These are phyloP conservation scores for Scenedesmus sp. DNA, from an alignment of 163 green algal genomes.

Conservation along the genomic window DNA sequence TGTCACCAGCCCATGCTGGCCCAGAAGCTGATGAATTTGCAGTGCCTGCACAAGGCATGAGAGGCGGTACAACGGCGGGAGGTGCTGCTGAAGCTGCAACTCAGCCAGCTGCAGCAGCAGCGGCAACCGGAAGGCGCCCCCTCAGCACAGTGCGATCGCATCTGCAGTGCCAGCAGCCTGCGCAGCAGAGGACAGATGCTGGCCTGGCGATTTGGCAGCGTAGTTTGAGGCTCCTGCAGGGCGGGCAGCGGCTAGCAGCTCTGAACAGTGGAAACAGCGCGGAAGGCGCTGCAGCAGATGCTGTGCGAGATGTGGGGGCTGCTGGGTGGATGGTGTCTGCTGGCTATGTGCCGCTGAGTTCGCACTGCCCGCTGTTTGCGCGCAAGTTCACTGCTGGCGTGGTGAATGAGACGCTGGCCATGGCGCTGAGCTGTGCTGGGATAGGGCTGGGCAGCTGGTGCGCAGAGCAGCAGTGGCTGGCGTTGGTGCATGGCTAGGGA, in stretches of 20 bases:
- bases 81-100: background rate
- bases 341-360: background rate
- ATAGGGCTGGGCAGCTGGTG: slow-evolving; percentile 45
- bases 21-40: background rate
- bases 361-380: background rate
- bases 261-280: background rate
- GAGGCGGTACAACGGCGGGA: background rate
- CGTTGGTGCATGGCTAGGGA: background rate
- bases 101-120: background rate
- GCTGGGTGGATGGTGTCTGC: background rate
- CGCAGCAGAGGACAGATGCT: background rate
- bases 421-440: background rate
- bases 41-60: background rate
- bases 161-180: too few relatives aligned
- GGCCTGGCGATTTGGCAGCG: too few relatives aligned
- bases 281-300: too few relatives aligned
- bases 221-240: background rate
- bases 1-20: background rate
- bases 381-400: background rate
- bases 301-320: background rate
- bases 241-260: background rate
- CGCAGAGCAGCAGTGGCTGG: background rate
- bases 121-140: background rate
- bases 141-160: background rate
- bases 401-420: background rate